These are phyloP conservation scores for Phaeomoniella chlamydospora DNA, from an alignment of 2,329 filamentous ascomycete genomes.

Conservation along the genomic window DNA sequence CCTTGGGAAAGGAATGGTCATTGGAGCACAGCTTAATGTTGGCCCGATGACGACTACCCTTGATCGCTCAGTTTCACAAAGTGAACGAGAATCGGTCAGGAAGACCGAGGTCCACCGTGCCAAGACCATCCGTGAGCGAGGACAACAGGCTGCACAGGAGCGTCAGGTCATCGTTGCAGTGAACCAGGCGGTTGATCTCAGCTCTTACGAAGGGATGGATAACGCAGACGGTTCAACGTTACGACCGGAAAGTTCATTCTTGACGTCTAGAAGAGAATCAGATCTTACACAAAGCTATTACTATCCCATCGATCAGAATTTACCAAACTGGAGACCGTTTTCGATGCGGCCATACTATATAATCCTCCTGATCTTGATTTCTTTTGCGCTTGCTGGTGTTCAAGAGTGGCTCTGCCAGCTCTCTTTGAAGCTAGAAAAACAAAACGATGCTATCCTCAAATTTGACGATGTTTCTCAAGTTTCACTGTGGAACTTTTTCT, in stretches of 20 bases:
- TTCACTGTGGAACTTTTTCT: constrained; percentile 16
- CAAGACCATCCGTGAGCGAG: constrained; percentile 17
- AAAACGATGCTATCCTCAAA: constrained; percentile 14
- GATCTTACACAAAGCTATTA: constrained; percentile 16
- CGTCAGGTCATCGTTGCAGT: constrained; percentile 28
- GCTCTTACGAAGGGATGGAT: constrained; percentile 19
- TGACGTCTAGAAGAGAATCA: constrained; percentile 15
- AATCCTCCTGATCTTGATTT: constrained; percentile 14
- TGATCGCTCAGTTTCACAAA: background rate
- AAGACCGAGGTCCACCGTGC: constrained; percentile 6
- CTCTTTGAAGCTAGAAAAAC: constrained; percentile 20
- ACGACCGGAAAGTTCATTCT: constrained; percentile 8
- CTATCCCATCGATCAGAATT: constrained; percentile 17
- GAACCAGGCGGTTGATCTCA: constrained; percentile 27
- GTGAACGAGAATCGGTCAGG: background rate
- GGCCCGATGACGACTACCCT: constrained; percentile 5
- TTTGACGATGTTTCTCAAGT: constrained; percentile 16
- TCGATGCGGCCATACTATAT: constrained; percentile 18
- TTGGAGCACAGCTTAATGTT: constrained; percentile 10
- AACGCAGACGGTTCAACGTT: constrained; percentile 3
- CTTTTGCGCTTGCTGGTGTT: constrained; percentile 15
- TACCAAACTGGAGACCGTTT: constrained; percentile 21
- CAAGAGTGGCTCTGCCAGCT: constrained; percentile 19
- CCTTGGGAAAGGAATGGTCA: constrained; percentile 11
- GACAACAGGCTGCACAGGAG: constrained; percentile 26